A percentile compares a stretch with the other conserved stretches of the same genome.
These are phyloP conservation scores for Yamadazyma sp. DNA, from an alignment of 805 yeast species.

Conservation along the genomic window DNA sequence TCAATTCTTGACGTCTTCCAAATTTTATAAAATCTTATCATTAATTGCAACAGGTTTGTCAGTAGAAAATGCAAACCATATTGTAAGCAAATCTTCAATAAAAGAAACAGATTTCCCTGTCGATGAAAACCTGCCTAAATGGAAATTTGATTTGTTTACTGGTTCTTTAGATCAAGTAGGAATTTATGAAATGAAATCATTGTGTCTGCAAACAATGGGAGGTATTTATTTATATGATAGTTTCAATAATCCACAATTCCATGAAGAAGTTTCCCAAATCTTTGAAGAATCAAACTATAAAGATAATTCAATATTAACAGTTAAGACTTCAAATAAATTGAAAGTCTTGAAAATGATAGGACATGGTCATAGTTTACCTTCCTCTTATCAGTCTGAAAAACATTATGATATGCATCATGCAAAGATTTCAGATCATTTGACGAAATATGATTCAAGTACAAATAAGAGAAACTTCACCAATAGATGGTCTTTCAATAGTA, in stretches of 20 bases:
- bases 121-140: constrained; percentile 17
- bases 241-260: constrained; percentile 20
- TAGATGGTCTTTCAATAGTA: constrained; percentile 29
- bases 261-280: constrained; percentile 1
- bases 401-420: constrained; percentile 20
- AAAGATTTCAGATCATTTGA: constrained; percentile 31
- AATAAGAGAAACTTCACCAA: constrained; percentile 36
- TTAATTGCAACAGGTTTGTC: constrained; percentile 28
- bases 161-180: constrained; percentile 44
- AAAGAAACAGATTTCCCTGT: constrained; percentile 23
- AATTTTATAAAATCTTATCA: constrained; percentile 27
- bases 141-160: constrained; percentile 30
- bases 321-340: constrained; percentile 28
- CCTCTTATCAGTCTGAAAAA: constrained; percentile 26
- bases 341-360: constrained; percentile 33
- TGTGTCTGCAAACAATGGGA: constrained; percentile 34
- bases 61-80: constrained; percentile 15
- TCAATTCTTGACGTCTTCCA: constrained; percentile 21
- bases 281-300: constrained; percentile 1
- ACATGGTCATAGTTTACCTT: constrained; percentile 31
- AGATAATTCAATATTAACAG: constrained; percentile 16
- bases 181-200: constrained; percentile 37
- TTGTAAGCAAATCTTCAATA: constrained; percentile 13
- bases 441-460: constrained; percentile 29
- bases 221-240: constrained; percentile 25